Base-by-base conservation (phyloP, 331 rosid species). In the Malus hybrid region DNA sequence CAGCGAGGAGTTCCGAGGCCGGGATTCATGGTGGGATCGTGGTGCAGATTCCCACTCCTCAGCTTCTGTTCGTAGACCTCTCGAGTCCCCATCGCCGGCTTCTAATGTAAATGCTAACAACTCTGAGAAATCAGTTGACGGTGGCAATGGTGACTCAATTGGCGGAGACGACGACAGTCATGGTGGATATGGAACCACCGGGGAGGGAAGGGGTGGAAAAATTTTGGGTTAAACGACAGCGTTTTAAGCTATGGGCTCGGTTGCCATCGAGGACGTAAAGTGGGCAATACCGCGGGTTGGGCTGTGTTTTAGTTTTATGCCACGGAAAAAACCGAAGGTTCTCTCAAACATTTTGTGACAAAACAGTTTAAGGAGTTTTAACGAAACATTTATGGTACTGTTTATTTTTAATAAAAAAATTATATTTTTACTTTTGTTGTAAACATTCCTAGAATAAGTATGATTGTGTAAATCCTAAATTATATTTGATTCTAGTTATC, bases 1-100 rank as follows among this genome's bases (percentile, higher is more conserved):
- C 97, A 93, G 28, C 96, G 91, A 28, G 91, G 75, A 2, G 87
- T 69, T 63, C 98, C 93, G 4, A 91, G 97, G 62, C 98, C 94
- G 2, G 96, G 94, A 73, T 90, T 90, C 48, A 93, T 81, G 68
- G 98, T 93, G 31, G 97, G 94, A 44, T 89, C 96, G 67, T 87
- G 90, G 74, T 87, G 80, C 50, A 89, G 86, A 83, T 89, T 89
- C 13, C 93, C 96, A 2, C 60, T 89, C 73, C 84, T 82, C 10
- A 91, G 86, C 86, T 87, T 93, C 88, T 91, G 86, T 82, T 88
- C 93, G 62, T 91, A 91, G 1, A 91, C 97, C 57, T 91, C 93
- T 74, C 98, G 70, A 4, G 96, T 91, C 42, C 97, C 98, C 96
- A 93, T 93, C 10, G 19, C 11, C 32, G 65, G 59, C 8, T 54